Base-by-base conservation (phyloP, 805 yeast species). In the Jamesozyma jinghongensis region DNA sequence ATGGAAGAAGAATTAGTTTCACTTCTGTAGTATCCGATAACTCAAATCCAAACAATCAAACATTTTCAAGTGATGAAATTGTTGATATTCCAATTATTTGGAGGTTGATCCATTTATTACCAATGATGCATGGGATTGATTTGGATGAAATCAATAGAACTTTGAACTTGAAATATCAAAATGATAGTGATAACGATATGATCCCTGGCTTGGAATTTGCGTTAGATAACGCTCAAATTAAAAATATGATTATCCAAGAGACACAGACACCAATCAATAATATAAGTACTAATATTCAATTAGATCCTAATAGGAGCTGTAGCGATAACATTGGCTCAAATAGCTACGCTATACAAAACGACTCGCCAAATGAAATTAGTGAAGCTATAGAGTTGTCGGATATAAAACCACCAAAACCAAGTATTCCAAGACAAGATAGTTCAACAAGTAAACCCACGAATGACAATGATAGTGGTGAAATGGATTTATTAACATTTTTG, bases 111-210 rank as follows among this genome's bases (percentile, higher is more conserved):
- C 65, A 60, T 35, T 27, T 19, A 5, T 30, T 61, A 5, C 64
- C 66, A 10, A 52, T 61, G 58, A 41, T 52, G 28, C 38, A 42
- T 12, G 65, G 63, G 13, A 50, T 61, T 13, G 63, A 61, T 42
- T 40, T 61, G n/a, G 63, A 59, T 42, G 60, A 53, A 37, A 31
- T 60, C 11, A 51, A 60, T 41, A 49, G 55, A 38, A 37, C 43
- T 13, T 27, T 58, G 17, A 51, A 50, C 18, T 19, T 47, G n/a
- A 48, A 35, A 34, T 38, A 50, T 32, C 36, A 40, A 12, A 35
- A 48, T 19, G 48, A 49, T 19, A 49, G 50, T 6, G 50, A 49
- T 36, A 52, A 44, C 12, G 48, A 51, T 31, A 41, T 49, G 22
- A 40, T 56, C 6, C 60, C 62, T 3, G 62, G 61, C 2, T 37